Evolutionary conservation across 495 filamentous ascomycete species (phyloP), one percentile per base, ranked within the genome.

Genomic region (Penicillium riverlandense): DNA sequence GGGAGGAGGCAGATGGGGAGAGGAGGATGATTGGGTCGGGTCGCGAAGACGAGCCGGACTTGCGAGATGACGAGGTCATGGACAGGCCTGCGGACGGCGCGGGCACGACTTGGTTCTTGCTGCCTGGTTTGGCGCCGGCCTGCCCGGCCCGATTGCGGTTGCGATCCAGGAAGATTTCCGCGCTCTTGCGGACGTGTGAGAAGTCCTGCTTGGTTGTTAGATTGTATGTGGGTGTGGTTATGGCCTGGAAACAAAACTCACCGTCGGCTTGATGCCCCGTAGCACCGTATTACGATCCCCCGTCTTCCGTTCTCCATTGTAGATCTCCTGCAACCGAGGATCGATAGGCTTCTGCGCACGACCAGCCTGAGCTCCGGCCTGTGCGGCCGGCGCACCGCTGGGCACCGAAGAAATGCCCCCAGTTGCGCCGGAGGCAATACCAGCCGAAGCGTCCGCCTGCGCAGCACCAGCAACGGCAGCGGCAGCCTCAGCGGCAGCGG

Each of bases 11-110:
- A 28, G 90, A 96, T n/a, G 94, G 92, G 3, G 94, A 97, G 55
- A 99, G 83, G 11, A 99, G 80, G 68, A 99, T 96, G 66, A 99
- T 99, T 14, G 94, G 94, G 58, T 98, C 90, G 39, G 80, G 79
- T 31, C 88, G 81, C 11, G 78, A 22, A 22, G 22, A 22, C 22
- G 22, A 76, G 56, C 65, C 63, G 43, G 75, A 64, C 44, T 76
- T 77, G 54, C 78, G 72, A 14, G 66, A 63, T 22, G 22, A 22
- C 29, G 57, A 58, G 8, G 62, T 46, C 39, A 66, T 50, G 2
- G 67, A 56, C 11, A 72, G 59, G 1, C 67, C 69, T 1, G 67
- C 67, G 11, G 69, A 71, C 6, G 66, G 69, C n/a, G 66, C 58
- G 35, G 57, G 71, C 15, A 57, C 57, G 16, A 66, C 48, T 28